Percentiles rank a stretch among this genome's conserved stretches.
phyloP scores from a whole-genome alignment of 257 asterid species.

The Marsdenia floribunda region DNA sequence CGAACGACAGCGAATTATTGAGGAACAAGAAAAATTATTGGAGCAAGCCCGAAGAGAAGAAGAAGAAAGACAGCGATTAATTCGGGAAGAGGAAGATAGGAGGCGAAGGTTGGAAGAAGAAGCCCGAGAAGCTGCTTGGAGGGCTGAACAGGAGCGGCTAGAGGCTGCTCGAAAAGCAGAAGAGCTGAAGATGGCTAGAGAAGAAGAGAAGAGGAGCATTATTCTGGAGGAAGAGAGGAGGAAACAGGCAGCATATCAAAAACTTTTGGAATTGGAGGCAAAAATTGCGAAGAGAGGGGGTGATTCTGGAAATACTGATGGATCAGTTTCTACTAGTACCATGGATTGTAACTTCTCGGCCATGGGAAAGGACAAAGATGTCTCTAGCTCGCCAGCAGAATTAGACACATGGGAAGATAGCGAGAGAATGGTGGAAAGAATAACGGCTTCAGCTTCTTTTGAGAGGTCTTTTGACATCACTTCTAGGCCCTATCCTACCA shows the following conservation, averaged over 20 bases:
- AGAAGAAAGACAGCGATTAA: constrained; percentile 72
- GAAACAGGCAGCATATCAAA: constrained; percentile 87
- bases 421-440: constrained; percentile 74
- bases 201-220: constrained; percentile 72
- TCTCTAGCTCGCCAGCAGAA: constrained; percentile 33
- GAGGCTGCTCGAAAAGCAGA: constrained; percentile 75
- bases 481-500: constrained; percentile 46
- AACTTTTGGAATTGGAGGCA: constrained; percentile 86
- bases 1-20: constrained; percentile 69
- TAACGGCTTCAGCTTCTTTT: constrained; percentile 40
- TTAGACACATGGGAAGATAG: constrained; percentile 83
- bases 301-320: constrained; percentile 38
- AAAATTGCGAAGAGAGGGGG: constrained; percentile 76
- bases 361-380: constrained; percentile 39
- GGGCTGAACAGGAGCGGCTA: constrained; percentile 78
- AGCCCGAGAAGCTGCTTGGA: constrained; percentile 90
- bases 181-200: constrained; percentile 74
- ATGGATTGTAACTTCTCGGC: constrained; percentile 46
- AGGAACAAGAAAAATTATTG: constrained; percentile 89
- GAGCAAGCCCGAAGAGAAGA: constrained; percentile 80
- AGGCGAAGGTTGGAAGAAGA: constrained; percentile 67
- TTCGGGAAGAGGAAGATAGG: constrained; percentile 81
- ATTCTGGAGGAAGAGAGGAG: constrained; percentile 89
- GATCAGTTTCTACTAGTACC: constrained; percentile 22
- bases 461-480: constrained; percentile 54